Evolutionary conservation across 768 basidiomycete genomes (phyloP).

Genomic region (Mycena floridula): DNA sequence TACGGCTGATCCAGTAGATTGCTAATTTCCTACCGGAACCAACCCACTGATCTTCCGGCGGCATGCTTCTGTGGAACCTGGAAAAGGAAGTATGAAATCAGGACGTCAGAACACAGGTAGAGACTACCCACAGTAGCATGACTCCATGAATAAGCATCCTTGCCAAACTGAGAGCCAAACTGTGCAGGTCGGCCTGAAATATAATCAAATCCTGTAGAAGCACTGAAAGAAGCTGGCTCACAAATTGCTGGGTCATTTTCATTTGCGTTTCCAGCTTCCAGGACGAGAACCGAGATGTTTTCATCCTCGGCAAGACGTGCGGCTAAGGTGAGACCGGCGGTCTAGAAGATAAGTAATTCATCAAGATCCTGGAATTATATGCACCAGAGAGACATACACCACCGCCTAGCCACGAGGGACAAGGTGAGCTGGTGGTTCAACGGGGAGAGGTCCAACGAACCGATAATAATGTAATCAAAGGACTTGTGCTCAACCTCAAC

Average conservation of each 20-base stretch:
- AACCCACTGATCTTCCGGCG: slow-evolving; percentile 4
- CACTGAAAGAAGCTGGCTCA: slow-evolving; percentile 5
- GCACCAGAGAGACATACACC: neutral
- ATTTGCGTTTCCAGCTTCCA: slow-evolving; percentile 12
- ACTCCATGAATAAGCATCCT: slow-evolving; percentile 16
- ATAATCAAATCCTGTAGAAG: no score
- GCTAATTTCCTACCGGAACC: slow-evolving; percentile 9
- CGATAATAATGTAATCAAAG: slow-evolving; percentile 11
- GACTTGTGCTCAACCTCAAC: slow-evolving; percentile 2
- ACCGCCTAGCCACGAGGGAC: slow-evolving; percentile 1
- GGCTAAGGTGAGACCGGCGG: slow-evolving; percentile 11
- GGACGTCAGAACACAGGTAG: no score
- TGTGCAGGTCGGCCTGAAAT: no score
- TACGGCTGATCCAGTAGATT: no score
- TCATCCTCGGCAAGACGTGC: slow-evolving; percentile 12
- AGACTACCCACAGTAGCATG: no score
- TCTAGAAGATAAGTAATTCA: no score
- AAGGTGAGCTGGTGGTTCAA: neutral
- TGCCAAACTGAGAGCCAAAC: slow-evolving; percentile 14
- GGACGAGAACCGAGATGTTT: slow-evolving; percentile 7
- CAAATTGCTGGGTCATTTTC: slow-evolving; percentile 8
- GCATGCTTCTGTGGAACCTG: slow-evolving; percentile 11
- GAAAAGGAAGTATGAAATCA: no score
- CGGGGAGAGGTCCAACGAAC: slow-evolving; percentile 2
- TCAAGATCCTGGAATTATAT: neutral